These are phyloP conservation scores for Plasmodium coatneyi DNA, from an alignment of 169 alveolate species.

Conservation along the genomic window DNA sequence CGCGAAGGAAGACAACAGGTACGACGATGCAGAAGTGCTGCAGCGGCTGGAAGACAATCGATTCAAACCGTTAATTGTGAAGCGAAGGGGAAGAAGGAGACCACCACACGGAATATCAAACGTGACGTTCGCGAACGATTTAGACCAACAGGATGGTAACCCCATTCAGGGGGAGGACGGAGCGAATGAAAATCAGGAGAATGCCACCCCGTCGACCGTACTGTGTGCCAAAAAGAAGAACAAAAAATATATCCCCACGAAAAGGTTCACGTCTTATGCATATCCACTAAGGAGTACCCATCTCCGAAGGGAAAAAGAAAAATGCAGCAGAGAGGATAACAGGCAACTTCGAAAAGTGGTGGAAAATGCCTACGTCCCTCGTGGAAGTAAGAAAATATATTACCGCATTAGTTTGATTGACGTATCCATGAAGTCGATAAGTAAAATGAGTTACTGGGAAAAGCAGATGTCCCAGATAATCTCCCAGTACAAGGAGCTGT, in stretches of 20 bases:
- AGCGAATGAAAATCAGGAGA: background rate
- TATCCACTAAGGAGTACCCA: background rate
- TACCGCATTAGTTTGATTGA: constrained; percentile 73
- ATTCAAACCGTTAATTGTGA: constrained; percentile 19
- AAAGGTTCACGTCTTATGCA: background rate
- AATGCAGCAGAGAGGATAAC: constrained; percentile 1
- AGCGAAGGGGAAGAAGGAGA: background rate
- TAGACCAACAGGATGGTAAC: background rate
- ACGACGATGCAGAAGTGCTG: constrained; percentile 2
- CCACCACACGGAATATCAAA: too few species aligned
- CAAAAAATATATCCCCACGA: constrained; percentile 7
- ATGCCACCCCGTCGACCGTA: background rate
- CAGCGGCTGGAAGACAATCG: constrained; percentile 21
- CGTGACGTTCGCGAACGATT: background rate
- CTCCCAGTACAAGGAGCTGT: constrained; percentile 2
- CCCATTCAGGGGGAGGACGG: background rate
- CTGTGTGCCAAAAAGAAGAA: background rate
- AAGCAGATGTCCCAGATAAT: constrained; percentile 56
- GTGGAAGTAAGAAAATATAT: constrained; percentile 20
- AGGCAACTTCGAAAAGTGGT: constrained; percentile 11
- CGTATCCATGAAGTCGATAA: constrained; percentile 56
- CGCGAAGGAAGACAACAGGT: background rate
- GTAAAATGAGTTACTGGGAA: constrained; percentile 55
- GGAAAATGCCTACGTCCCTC: constrained; percentile 6
- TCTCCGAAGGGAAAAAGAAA: constrained; percentile 19